Conservation (phyloP, 495 filamentous ascomycete species). For the Hypoxylon intermedium region DNA sequence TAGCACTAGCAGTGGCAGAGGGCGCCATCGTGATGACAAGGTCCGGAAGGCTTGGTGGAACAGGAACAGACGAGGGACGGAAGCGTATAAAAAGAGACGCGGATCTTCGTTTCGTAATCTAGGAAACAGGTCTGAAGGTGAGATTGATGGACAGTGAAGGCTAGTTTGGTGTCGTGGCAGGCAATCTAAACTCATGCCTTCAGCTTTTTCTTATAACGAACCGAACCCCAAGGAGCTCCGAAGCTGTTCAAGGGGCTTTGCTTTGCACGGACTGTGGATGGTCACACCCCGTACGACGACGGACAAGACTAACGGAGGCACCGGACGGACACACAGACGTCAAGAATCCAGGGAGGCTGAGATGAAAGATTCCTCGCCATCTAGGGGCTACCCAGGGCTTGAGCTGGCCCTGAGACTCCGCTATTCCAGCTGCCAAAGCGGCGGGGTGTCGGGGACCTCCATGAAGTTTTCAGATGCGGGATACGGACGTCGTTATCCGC, state of each 20-base stretch:
- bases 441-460: slow-evolving; percentile 1
- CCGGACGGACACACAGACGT: background rate
- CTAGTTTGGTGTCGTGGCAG: slow-evolving; percentile 1
- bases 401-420: background rate
- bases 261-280: background rate
- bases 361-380: background rate
- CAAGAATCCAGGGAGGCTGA: background rate
- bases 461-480: background rate
- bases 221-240: slow-evolving; percentile 34
- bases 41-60: background rate
- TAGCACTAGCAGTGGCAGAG: slow-evolving; percentile 4
- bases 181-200: background rate
- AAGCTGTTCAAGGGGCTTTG: background rate
- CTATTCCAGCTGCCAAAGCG: background rate
- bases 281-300: background rate
- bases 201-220: slow-evolving; percentile 25
- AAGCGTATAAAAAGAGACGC: background rate
- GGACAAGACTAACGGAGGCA: slow-evolving; percentile 14
- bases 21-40: slow-evolving; percentile 31
- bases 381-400: background rate
- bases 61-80: background rate
- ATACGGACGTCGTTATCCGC: no score
- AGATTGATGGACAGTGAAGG: background rate
- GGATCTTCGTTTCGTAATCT: no score
- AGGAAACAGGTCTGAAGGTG: no score